Evolutionary conservation across 2,329 filamentous ascomycete species (phyloP), one percentile per base, ranked within the genome.

Genomic region (Alternaria rosae): DNA sequence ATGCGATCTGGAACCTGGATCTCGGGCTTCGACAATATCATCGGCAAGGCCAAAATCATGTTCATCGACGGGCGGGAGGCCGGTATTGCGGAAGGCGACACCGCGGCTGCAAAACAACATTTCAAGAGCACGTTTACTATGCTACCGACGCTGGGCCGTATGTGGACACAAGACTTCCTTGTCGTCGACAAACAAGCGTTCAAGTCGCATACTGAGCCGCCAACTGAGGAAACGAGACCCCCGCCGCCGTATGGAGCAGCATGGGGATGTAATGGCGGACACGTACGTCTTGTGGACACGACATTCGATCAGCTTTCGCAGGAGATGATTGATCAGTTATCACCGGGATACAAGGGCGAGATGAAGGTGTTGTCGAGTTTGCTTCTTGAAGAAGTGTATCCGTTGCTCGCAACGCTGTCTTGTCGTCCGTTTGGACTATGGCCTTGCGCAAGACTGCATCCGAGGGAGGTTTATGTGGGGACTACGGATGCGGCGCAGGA

Each of bases 31-130:
- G 45, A 50, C 4, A 23, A 12, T 3, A 62, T 70, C 15, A 57
- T 41, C 23, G 54, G 44, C 13, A 67, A 43, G 26, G 55, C 56
- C 8, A 47, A 54, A 17, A 20, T 70, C 9, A 50, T 59, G 10
- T 61, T 58, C 26, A 20, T 64, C n/a, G 57, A 72, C 38, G 68
- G 69, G 1, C 57, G 60, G 8, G 59, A 67, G 2, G 9, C 62
- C 20, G 64, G 59, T 7, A 70, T 71, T 6, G 44, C 69, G 9
- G 68, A 71, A 55, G 64, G 61, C 32, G 69, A 71, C 23, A 56
- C 70, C 8, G 63, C 60, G 21, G 68, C 66, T 13, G 66, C 66
- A 3, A 69, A 66, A 45, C 55, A 53, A 30, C 59, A 62, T 11
- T 64, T 63, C 55, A 62, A 45, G 30, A 50, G 50, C 9, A 55